Evolutionary conservation across 176 grass and related monocot species (phyloP).

Genomic region (Sorghum bicolor): DNA sequence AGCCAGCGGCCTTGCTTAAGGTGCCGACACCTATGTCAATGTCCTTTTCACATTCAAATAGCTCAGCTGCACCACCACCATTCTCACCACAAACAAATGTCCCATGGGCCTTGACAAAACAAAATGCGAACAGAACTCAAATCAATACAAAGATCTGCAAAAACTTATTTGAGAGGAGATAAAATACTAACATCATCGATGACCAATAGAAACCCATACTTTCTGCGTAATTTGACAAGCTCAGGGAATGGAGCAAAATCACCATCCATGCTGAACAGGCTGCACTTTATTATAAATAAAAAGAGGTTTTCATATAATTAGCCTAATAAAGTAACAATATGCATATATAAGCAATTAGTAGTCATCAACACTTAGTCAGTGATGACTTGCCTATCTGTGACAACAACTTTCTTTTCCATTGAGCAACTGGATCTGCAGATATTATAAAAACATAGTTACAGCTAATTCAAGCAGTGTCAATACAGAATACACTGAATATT

Average conservation of each 20-base stretch:
- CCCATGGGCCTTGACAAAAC: constrained; percentile 73
- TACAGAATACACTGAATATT: background rate
- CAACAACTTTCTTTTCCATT: constrained; percentile 80
- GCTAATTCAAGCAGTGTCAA: background rate
- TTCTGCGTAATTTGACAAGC: constrained; percentile 66
- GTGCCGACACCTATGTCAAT: constrained; percentile 90
- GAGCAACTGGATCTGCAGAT: constrained; percentile 56
- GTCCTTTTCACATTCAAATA: constrained; percentile 69
- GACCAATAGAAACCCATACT: constrained; percentile 83
- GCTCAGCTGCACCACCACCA: constrained; percentile 67
- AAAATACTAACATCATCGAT: constrained; percentile 83
- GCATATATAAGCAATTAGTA: background rate
- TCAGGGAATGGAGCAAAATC: constrained; percentile 80
- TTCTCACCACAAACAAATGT: constrained; percentile 88
- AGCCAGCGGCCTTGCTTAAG: constrained; percentile 83
- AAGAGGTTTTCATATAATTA: constrained; percentile 19
- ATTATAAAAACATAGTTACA: background rate
- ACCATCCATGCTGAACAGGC: constrained; percentile 96
- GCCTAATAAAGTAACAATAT: background rate
- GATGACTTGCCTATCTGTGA: constrained; percentile 75
- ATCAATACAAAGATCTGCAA: constrained; percentile 5
- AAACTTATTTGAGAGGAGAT: constrained; percentile 13
- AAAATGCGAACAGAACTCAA: background rate
- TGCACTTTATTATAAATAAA: constrained; percentile 40
- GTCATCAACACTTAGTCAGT: background rate